Percentiles rank a stretch among this genome's conserved stretches.
These are phyloP conservation scores for Exophiala oligosperma DNA, from an alignment of 2,329 filamentous ascomycete genomes.

Conservation along the genomic window DNA sequence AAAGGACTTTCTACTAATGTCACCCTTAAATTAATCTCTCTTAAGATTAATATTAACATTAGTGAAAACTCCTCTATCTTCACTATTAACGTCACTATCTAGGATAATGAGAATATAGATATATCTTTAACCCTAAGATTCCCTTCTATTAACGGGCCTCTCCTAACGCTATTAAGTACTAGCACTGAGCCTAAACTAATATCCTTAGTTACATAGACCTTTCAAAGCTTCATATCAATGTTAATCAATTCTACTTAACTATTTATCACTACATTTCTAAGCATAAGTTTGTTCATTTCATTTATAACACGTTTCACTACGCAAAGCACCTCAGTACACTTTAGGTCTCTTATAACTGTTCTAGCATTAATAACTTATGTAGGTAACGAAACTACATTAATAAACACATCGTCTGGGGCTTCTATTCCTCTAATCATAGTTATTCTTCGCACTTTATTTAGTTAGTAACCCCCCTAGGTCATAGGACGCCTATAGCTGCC, in stretches of 20 bases:
- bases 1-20: background rate
- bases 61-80: background rate
- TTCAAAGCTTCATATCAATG: background rate
- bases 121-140: conserved; percentile 1
- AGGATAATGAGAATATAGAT: background rate
- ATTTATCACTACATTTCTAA: background rate
- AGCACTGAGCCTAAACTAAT: background rate
- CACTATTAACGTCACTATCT: conserved; percentile 1
- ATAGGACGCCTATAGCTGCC: background rate
- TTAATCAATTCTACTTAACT: background rate
- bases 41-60: conserved; percentile 1
- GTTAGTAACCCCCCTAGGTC: background rate
- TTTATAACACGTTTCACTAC: background rate
- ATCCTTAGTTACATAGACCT: conserved; percentile 1
- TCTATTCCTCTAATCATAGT: conserved; percentile 4
- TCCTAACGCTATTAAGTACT: background rate
- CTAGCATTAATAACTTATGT: background rate
- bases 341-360: background rate
- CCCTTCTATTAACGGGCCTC: background rate
- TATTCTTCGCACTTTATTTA: conserved; percentile 5
- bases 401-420: background rate
- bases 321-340: background rate
- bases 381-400: background rate
- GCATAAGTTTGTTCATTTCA: background rate
- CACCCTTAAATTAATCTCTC: background rate